Evolutionary conservation across 2,329 filamentous ascomycete species (phyloP), one percentile per base, ranked within the genome.

Genomic region (Monilinia fructicola): DNA sequence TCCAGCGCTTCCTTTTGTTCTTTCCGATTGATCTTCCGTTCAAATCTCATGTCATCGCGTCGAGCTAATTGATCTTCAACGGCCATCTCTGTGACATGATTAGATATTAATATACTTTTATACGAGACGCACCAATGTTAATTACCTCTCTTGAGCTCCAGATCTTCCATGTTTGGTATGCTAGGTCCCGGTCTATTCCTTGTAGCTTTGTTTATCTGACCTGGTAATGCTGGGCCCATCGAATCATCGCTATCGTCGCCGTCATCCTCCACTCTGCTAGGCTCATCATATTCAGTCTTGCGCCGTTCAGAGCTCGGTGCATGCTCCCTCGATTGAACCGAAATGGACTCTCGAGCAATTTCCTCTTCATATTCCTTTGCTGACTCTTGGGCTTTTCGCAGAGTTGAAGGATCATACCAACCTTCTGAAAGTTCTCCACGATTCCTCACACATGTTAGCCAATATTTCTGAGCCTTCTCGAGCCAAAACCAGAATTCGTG

Each of bases 391-490:
- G 76, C 73, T 70, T 75, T 77, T 12, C 77, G 76, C 40, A 76
- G 70, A 11, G 79, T 90, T 67, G 85, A 85, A 10, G 93, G 90
- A 75, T 96, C 92, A 78, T 98, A 99, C 94, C 94, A 99, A 56
- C 92, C 92, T 77, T 94, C 90, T 5, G 91, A 90, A 70, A 98
- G 82, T 79, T 94, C 91, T 75, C 88, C 90, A 73, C 87, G 86
- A 80, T 99, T 99, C 87, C 87, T 90, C 77, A 74, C 72, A 72
- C 72, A 78, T 77, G 80, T 87, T 77, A 87, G 82, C 59, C 59
- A 44, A 26, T 35, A 54, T 4, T 31, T 40, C 23, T 53, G 59
- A 16, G 26, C 46, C n/a, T 65, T 54, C 59, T 40, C 14, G 31
- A 38, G 23, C 28, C 50, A 23, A 35, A 56, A 56, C 64, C 50